These are phyloP conservation scores for Boletus sp. DNA, from an alignment of 768 basidiomycete genomes.

Conservation along the genomic window DNA sequence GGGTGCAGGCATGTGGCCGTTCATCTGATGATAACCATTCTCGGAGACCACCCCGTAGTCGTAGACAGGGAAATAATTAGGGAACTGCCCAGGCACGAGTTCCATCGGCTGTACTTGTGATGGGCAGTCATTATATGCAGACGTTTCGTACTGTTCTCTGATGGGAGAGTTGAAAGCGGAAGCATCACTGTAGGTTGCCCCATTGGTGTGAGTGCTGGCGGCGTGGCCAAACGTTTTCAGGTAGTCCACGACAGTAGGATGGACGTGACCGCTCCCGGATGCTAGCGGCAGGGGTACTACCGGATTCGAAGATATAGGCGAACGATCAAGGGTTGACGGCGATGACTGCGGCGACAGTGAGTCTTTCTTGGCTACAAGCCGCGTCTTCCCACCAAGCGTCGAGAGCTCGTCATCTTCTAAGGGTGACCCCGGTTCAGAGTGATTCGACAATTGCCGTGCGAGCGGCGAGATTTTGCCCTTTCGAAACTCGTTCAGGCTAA, in stretches of 20 bases:
- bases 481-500: constrained; percentile 60
- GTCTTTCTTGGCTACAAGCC: constrained; percentile 62
- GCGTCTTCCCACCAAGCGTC: constrained; percentile 63
- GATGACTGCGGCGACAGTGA: constrained; percentile 50
- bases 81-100: constrained; percentile 42
- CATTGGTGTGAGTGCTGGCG: constrained; percentile 17
- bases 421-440: constrained; percentile 41
- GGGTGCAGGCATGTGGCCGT: constrained; percentile 35
- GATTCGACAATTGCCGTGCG: constrained; percentile 33
- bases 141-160: constrained; percentile 25
- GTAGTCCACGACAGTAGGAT: constrained; percentile 68
- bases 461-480: constrained; percentile 52
- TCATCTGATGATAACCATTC: constrained; percentile 38
- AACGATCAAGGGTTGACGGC: constrained; percentile 48
- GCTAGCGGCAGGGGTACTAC: constrained; percentile 69
- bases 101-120: constrained; percentile 32
- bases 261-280: constrained; percentile 48
- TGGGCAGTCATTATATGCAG: constrained; percentile 20
- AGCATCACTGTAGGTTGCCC: constrained; percentile 24
- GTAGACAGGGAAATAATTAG: constrained; percentile 74
- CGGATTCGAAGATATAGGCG: constrained; percentile 69
- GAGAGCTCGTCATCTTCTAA: constrained; percentile 62
- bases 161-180: constrained; percentile 26
- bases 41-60: constrained; percentile 52
- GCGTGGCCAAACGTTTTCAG: constrained; percentile 55